A percentile compares a stretch with the other conserved stretches of the same genome.
Evolutionary conservation across 352 stramenopile genomes (phyloP).

Genomic region (Phytophthora idaei): DNA sequence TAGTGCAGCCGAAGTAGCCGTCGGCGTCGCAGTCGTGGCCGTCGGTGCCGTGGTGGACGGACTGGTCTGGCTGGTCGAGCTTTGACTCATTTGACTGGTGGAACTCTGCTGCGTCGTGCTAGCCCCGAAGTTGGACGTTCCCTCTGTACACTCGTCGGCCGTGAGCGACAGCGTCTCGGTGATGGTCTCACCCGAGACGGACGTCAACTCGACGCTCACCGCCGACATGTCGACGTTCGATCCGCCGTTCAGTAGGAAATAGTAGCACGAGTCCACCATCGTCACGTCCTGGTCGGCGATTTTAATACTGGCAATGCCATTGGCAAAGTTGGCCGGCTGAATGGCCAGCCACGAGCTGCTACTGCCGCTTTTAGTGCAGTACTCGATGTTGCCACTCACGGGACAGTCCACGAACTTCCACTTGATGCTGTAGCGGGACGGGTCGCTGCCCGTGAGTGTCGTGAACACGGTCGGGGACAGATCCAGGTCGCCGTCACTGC

Average conservation of each 20-base stretch:
- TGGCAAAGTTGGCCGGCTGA: slow-evolving; percentile 48
- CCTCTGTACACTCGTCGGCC: slow-evolving; percentile 44
- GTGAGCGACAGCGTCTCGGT: slow-evolving; percentile 55
- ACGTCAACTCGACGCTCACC: slow-evolving; percentile 57
- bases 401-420: slow-evolving; percentile 61
- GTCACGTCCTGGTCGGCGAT: slow-evolving; percentile 62
- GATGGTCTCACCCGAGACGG: slow-evolving; percentile 53
- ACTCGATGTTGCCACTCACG: slow-evolving; percentile 48
- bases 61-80: slow-evolving; percentile 16
- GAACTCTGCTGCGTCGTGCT: slow-evolving; percentile 13
- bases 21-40: slow-evolving; percentile 2
- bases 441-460: slow-evolving; percentile 45
- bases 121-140: slow-evolving; percentile 33
- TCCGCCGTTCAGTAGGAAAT: slow-evolving; percentile 55
- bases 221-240: slow-evolving; percentile 37
- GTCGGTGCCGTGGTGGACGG: slow-evolving; percentile 16
- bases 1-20: slow-evolving; percentile 10
- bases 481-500: slow-evolving; percentile 59
- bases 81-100: not conserved
- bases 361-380: slow-evolving; percentile 57
- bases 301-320: slow-evolving; percentile 40
- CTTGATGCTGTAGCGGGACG: slow-evolving; percentile 49
- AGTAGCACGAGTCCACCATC: slow-evolving; percentile 75
- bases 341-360: slow-evolving; percentile 53
- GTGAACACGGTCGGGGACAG: slow-evolving; percentile 55